Percentiles rank a stretch among this genome's conserved stretches.
Evolutionary conservation across 2,329 filamentous ascomycete genomes (phyloP).

Genomic region (Penicillium sp.): DNA sequence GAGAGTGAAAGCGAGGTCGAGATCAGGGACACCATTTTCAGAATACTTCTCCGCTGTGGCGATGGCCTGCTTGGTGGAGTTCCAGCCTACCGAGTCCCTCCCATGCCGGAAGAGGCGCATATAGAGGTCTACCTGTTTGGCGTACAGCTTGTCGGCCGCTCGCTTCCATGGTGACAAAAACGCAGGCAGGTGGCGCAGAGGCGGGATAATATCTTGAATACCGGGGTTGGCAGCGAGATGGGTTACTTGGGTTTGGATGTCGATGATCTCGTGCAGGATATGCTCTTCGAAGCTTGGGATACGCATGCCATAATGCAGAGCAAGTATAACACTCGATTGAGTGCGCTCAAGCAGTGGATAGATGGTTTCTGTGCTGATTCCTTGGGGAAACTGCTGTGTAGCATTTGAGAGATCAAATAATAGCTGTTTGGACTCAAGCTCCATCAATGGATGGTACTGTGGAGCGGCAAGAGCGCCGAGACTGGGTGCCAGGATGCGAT

Average conservation of each 20-base stretch:
- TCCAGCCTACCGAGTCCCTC: slow-evolving; percentile 21
- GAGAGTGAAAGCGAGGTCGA: slow-evolving; percentile 48
- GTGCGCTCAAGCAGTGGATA: slow-evolving; percentile 52
- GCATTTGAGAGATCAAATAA: slow-evolving; percentile 42
- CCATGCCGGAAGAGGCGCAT: slow-evolving; percentile 23
- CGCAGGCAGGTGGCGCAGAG: slow-evolving; percentile 45
- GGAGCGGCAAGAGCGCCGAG: slow-evolving; percentile 48
- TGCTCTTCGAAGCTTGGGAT: slow-evolving; percentile 44
- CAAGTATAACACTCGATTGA: slow-evolving; percentile 52
- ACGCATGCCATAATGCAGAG: slow-evolving; percentile 52
- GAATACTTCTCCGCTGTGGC: slow-evolving; percentile 39
- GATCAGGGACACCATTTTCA: slow-evolving; percentile 34
- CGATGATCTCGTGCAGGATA: slow-evolving; percentile 47
- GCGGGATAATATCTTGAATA: slow-evolving; percentile 48
- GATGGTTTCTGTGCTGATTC: slow-evolving; percentile 32
- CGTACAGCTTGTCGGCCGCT: slow-evolving; percentile 19
- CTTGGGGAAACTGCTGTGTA: neutral
- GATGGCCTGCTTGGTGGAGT: slow-evolving; percentile 28
- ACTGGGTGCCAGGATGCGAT: slow-evolving; percentile 49
- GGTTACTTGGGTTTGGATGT: slow-evolving; percentile 50
- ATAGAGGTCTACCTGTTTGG: slow-evolving; percentile 27
- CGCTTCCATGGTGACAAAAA: slow-evolving; percentile 48
- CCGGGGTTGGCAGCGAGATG: slow-evolving; percentile 46
- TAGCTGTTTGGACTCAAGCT: slow-evolving; percentile 49
- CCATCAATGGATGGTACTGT: slow-evolving; percentile 51